A percentile compares a stretch with the other conserved stretches of the same genome.
Evolutionary conservation across 805 yeast genomes (phyloP).

Genomic region (Wickerhamomyces canadensis): DNA sequence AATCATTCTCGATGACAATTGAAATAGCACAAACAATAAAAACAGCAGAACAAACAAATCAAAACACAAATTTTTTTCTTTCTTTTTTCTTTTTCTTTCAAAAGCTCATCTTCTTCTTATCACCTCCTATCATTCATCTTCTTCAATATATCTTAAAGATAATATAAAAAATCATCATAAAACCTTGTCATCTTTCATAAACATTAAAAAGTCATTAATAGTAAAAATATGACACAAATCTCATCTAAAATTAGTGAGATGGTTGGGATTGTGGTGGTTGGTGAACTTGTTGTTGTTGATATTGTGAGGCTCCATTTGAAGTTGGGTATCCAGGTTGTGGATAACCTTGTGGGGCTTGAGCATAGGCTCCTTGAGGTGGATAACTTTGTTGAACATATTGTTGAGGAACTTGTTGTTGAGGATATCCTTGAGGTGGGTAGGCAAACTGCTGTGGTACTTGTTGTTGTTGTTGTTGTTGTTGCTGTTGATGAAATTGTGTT

Average conservation of each 20-base stretch:
- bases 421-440: constrained; percentile 4
- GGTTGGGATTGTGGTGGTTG: constrained; percentile 8
- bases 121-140: not conserved
- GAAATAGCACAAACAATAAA: too few species aligned
- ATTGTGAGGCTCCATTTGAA: constrained; percentile 2
- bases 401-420: constrained; percentile 12
- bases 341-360: constrained; percentile 13
- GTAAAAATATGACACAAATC: not conserved
- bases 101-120: not conserved
- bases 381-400: constrained; percentile 16
- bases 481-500: constrained; percentile 15
- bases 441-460: constrained; percentile 11
- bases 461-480: constrained; percentile 20
- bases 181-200: not conserved
- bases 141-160: not conserved
- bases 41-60: not conserved
- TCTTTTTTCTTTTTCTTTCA: not conserved
- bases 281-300: constrained; percentile 1
- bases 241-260: constrained; percentile 1
- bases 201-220: too few species aligned
- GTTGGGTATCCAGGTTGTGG: constrained; percentile 11
- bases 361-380: constrained; percentile 15
- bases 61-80: not conserved
- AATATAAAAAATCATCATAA: not conserved
- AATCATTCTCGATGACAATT: too few species aligned